phyloP scores from a whole-genome alignment of 73 alveolate species.

The Paramecium sonneborni region DNA sequence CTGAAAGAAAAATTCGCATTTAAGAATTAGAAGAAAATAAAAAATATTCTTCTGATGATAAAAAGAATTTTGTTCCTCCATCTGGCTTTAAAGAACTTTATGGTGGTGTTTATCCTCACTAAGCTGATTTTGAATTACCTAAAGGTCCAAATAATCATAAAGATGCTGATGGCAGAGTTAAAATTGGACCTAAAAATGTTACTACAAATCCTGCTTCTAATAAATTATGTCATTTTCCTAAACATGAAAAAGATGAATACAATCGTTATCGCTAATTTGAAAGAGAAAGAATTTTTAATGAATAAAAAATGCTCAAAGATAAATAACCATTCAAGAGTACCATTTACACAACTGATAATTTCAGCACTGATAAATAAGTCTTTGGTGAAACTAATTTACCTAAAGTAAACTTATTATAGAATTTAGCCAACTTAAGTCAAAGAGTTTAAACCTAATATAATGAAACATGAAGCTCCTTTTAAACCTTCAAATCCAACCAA shows the following conservation, averaged over 20 bases:
- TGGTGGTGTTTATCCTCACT: not conserved
- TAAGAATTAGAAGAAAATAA: constrained; percentile 28
- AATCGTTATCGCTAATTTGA: constrained; percentile 32
- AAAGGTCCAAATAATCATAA: constrained; percentile 46
- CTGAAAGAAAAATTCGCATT: constrained; percentile 13
- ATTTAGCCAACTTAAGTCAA: not conserved
- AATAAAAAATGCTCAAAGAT: not conserved
- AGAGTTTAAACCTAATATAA: not conserved
- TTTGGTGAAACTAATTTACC: constrained; percentile 23
- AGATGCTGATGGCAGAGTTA: constrained; percentile 20
- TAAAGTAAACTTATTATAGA: not conserved
- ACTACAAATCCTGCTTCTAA: constrained; percentile 24
- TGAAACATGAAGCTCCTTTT: constrained; percentile 51
- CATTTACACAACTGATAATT: constrained; percentile 11
- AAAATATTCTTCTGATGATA: not conserved
- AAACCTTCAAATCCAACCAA: constrained; percentile 48
- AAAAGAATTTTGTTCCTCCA: constrained; percentile 42
- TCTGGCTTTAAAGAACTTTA: not conserved
- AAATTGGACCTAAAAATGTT: not conserved
- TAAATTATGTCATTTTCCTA: not conserved
- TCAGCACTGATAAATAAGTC: not conserved
- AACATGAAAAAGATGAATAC: constrained; percentile 50
- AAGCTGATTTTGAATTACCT: not conserved
- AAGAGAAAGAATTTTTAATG: constrained; percentile 9
- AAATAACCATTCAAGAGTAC: constrained; percentile 49